Percentiles rank a stretch among this genome's conserved stretches.
Evolutionary conservation across 768 basidiomycete species (phyloP).

Genomic region (Saitozyma sp.): DNA sequence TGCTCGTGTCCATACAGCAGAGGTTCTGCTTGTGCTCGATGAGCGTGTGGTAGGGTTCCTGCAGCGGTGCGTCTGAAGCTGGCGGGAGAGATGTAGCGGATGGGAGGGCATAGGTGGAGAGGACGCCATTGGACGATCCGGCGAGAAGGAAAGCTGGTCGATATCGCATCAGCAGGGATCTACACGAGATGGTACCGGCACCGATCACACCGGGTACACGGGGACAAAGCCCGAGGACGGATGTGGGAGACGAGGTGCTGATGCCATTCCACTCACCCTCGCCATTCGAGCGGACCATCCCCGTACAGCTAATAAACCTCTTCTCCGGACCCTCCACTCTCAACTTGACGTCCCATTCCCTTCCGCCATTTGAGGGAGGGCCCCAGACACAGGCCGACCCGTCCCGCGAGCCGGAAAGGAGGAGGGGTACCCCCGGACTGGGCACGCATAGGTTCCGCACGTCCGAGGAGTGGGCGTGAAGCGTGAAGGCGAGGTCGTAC

Average conservation of each 20-base stretch:
- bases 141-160: slow-evolving; percentile 76
- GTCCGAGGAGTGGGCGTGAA: slow-evolving; percentile 71
- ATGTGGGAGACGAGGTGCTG: background rate
- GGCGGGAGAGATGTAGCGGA: slow-evolving; percentile 58
- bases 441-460: slow-evolving; percentile 79
- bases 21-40: slow-evolving; percentile 89
- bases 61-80: slow-evolving; percentile 55
- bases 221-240: no score
- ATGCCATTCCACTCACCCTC: slow-evolving; percentile 27
- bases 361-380: slow-evolving; percentile 56
- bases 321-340: slow-evolving; percentile 56
- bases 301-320: slow-evolving; percentile 74
- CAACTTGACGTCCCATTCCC: slow-evolving; percentile 54
- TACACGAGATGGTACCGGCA: no score
- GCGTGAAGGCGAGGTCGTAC: slow-evolving; percentile 66
- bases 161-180: background rate
- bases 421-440: slow-evolving; percentile 61
- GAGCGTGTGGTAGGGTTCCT: slow-evolving; percentile 77
- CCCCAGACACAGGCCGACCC: slow-evolving; percentile 84
- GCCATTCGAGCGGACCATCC: slow-evolving; percentile 68
- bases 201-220: no score
- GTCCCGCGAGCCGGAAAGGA: slow-evolving; percentile 91
- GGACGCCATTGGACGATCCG: slow-evolving; percentile 83
- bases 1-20: slow-evolving; percentile 73
- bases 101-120: slow-evolving; percentile 66